A percentile compares a stretch with the other conserved stretches of the same genome.
These are phyloP conservation scores for Pythium pectinolyticum DNA, from an alignment of 352 stramenopile genomes.

Conservation along the genomic window DNA sequence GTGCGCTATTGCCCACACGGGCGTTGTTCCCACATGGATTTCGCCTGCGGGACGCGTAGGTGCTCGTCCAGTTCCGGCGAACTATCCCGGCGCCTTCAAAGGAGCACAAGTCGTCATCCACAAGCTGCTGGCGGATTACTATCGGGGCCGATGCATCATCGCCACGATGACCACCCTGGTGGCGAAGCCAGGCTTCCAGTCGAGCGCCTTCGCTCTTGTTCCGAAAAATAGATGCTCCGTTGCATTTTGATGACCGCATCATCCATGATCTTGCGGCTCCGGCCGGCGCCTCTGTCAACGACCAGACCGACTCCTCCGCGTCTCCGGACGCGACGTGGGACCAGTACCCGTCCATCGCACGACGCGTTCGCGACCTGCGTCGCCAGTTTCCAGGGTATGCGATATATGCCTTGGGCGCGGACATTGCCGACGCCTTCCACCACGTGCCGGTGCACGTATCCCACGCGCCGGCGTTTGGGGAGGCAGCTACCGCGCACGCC, in stretches of 20 bases:
- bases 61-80: conserved; percentile 3
- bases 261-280: conserved; percentile 8
- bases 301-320: conserved; percentile 3
- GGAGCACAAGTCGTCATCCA: conserved; percentile 2
- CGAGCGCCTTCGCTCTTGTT: conserved; percentile 16
- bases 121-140: conserved; percentile 15
- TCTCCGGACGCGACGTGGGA: conserved; percentile 16
- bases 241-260: conserved; percentile 18
- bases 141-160: conserved; percentile 19
- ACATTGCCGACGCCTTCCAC: conserved; percentile 18
- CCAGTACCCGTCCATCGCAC: conserved; percentile 4
- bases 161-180: conserved; percentile 18
- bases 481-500: conserved; percentile 3
- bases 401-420: conserved; percentile 8
- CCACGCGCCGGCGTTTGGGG: conserved; percentile 8
- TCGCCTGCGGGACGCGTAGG: neutral
- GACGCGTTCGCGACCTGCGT: conserved; percentile 9
- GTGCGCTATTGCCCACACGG: conserved; percentile 2
- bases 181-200: conserved; percentile 15
- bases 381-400: conserved; percentile 6
- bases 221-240: conserved; percentile 14
- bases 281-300: conserved; percentile 6
- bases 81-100: conserved; percentile 6
- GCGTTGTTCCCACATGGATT: neutral
- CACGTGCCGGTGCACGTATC: conserved; percentile 10